Base-by-base conservation (phyloP, 805 yeast species). In the Zygotorulaspora chibaensis region DNA sequence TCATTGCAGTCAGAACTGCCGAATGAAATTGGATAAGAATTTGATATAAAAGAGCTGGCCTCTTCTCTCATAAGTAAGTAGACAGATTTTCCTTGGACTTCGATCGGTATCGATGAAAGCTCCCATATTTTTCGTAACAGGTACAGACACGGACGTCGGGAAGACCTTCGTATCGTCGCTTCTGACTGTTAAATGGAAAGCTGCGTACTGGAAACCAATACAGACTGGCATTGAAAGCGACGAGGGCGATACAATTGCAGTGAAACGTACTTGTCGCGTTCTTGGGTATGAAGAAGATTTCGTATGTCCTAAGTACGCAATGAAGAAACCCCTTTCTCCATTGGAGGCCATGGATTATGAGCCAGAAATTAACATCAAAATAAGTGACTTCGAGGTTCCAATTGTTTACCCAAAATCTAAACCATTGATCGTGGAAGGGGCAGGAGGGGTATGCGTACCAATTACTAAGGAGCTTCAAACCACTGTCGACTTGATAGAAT, bases 141-240 rank as follows among this genome's bases (percentile, higher is more conserved):
- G 67, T n/a, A 62, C 66, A 8, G 67, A 61, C 43, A 63, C 67
- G 0, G 67, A 63, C 43, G 65, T 63, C 27, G 67, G 67, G 5
- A 63, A 63, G 38, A 63, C 67, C 13, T 59, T 61, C 47, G 45
- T 62, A 4, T 54, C 64, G 12, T 45, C 63, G 1, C 37, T 63
- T 20, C 44, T 63, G 18, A 57, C 51, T 13, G 48, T 53, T 28
- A 53, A 51, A 27, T 63, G 66, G 66, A 43, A 45, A 12, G 57
- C 61, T 2, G 49, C 55, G 18, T 63, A 63, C 43, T 63, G 67
- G 67, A 62, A 63, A 46, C 66, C 66, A 1, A 46, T 60, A 3
- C 66, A 63, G 44, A 63, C 67, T 3, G 67, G 66, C 1, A 46
- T 59, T 17, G 60, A 61, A 12, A 38, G 54, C 23, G 66, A 61